Evolutionary conservation across 2,329 filamentous ascomycete genomes (phyloP).

Genomic region (Leptodontidium sp.): DNA sequence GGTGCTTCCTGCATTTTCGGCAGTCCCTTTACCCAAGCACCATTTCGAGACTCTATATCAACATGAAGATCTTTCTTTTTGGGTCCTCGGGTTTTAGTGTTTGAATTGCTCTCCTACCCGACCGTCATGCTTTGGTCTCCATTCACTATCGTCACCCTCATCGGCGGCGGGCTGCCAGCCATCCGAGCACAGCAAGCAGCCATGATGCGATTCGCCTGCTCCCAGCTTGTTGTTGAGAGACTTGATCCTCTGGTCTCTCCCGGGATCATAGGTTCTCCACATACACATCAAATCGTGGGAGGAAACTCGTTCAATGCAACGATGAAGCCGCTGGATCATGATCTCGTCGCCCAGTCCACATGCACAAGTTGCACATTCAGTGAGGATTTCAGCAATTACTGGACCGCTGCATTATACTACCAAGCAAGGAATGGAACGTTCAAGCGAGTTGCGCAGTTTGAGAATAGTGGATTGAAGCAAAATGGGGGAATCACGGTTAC

Average conservation of each 20-base stretch:
- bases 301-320: conserved; percentile 51
- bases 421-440: conserved; percentile 44
- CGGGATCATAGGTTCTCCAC: conserved; percentile 29
- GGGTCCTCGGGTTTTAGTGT: neutral
- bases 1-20: neutral
- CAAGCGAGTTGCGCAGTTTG: conserved; percentile 40
- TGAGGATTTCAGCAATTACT: conserved; percentile 48
- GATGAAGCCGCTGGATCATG: conserved; percentile 46
- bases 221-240: conserved; percentile 34
- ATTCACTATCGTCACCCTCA: neutral
- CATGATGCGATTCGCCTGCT: conserved; percentile 29
- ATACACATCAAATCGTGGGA: conserved; percentile 35
- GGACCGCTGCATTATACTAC: conserved; percentile 46
- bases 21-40: neutral
- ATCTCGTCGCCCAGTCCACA: conserved; percentile 42
- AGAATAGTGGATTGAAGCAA: conserved; percentile 37
- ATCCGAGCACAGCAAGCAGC: neutral
- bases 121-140: conserved; percentile 6
- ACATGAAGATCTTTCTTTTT: neutral
- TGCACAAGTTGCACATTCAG: conserved; percentile 48
- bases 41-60: neutral
- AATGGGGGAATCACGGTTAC: conserved; percentile 52
- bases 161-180: neutral
- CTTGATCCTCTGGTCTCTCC: conserved; percentile 34
- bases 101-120: too few species aligned